These are phyloP conservation scores for Pezicula carpinea DNA, from an alignment of 2,329 filamentous ascomycete genomes.

Conservation along the genomic window DNA sequence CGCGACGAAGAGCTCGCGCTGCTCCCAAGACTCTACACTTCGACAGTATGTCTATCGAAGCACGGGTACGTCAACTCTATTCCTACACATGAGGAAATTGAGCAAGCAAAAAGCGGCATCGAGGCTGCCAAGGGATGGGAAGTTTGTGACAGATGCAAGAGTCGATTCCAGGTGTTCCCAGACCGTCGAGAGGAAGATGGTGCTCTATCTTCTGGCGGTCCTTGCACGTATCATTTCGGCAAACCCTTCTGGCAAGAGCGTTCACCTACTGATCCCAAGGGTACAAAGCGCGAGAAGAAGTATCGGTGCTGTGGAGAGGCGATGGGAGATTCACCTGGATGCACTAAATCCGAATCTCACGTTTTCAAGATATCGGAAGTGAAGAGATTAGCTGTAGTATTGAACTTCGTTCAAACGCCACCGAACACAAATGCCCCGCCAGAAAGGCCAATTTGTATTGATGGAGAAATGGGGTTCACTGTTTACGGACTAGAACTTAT, in stretches of 20 bases:
- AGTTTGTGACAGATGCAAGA: constrained; percentile 79
- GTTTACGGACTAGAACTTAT: constrained; percentile 83
- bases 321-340: constrained; percentile 70
- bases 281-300: constrained; percentile 49
- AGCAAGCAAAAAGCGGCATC: constrained; percentile 60
- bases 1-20: constrained; percentile 63
- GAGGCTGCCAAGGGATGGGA: constrained; percentile 73
- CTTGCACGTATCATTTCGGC: constrained; percentile 78
- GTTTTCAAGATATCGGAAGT: constrained; percentile 81
- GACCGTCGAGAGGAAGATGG: constrained; percentile 75
- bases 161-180: constrained; percentile 88
- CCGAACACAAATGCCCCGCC: constrained; percentile 47
- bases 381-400: constrained; percentile 69
- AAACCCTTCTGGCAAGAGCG: constrained; percentile 54
- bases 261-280: constrained; percentile 48
- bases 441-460: constrained; percentile 72
- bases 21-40: constrained; percentile 57
- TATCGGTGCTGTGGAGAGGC: constrained; percentile 77
- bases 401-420: constrained; percentile 79
- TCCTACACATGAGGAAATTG: constrained; percentile 63
- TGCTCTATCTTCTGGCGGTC: constrained; percentile 69
- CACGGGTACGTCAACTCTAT: constrained; percentile 71
- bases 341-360: constrained; percentile 65
- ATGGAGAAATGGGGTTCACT: constrained; percentile 98
- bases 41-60: constrained; percentile 56